Evolutionary conservation across 192 early-diverging fungal genomes (phyloP).

Genomic region (Coemansia sp.): DNA sequence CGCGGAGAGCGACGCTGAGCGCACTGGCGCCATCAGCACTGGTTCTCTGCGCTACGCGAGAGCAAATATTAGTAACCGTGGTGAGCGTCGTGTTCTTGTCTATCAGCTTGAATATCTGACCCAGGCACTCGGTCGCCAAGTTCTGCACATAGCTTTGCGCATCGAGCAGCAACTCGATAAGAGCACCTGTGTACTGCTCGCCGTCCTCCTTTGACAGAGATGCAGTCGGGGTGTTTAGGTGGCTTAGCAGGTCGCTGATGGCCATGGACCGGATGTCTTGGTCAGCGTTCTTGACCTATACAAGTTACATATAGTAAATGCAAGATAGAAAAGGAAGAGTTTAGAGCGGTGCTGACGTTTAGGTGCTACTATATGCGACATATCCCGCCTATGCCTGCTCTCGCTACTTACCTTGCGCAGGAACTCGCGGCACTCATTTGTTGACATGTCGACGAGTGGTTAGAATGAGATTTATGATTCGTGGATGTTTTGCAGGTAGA

Average conservation of each 20-base stretch:
- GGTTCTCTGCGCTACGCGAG: slow-evolving; percentile 13
- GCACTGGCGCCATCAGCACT: slow-evolving; percentile 16
- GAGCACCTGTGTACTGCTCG: slow-evolving; percentile 18
- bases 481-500: background rate
- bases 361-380: background rate
- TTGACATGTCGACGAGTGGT: slow-evolving; percentile 1
- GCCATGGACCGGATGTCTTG: slow-evolving; percentile 49
- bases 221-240: slow-evolving; percentile 9
- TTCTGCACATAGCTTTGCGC: slow-evolving; percentile 52
- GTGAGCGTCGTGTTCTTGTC: slow-evolving; percentile 16
- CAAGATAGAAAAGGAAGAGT: background rate
- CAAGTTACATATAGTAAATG: background rate
- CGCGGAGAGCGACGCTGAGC: slow-evolving; percentile 42
- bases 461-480: background rate
- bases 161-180: slow-evolving; percentile 32
- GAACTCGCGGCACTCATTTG: slow-evolving; percentile 16
- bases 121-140: slow-evolving; percentile 46
- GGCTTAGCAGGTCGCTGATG: slow-evolving; percentile 33
- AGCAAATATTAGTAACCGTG: slow-evolving; percentile 26
- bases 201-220: slow-evolving; percentile 30
- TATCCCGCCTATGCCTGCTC: background rate
- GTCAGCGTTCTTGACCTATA: slow-evolving; percentile 41
- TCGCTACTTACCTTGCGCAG: slow-evolving; percentile 21
- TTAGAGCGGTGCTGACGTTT: background rate
- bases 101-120: slow-evolving; percentile 29